Percentiles rank a stretch among this genome's conserved stretches.
Conservation (phyloP, 1,139 yeast species). For the Lodderomyces orthopsilosis region DNA sequence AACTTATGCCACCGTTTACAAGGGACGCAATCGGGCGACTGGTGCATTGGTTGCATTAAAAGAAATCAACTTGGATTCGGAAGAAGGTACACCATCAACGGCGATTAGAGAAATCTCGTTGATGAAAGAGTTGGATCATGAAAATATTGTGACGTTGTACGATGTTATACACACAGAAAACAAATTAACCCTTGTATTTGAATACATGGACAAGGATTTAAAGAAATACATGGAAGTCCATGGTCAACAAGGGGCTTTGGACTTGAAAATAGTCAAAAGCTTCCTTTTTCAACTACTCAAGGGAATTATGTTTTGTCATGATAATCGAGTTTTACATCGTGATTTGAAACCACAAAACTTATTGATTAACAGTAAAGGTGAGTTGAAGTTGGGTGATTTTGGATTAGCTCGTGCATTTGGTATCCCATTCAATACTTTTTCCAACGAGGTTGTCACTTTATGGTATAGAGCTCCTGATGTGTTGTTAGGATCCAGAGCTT, state of each 20-base stretch:
- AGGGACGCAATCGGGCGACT: constrained; percentile 87
- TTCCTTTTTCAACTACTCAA: constrained; percentile 90
- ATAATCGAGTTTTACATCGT: constrained; percentile 89
- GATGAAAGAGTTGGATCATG: constrained; percentile 94
- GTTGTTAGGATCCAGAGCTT: constrained; percentile 87
- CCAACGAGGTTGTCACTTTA: constrained; percentile 94
- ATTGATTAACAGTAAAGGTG: constrained; percentile 83
- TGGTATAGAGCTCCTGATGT: constrained; percentile 99
- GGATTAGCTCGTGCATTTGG: constrained; percentile 98
- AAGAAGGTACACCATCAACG: constrained; percentile 97
- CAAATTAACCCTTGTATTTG: constrained; percentile 89
- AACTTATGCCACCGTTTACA: constrained; percentile 96
- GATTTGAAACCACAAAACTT: constrained; percentile 95
- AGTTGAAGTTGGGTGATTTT: constrained; percentile 92
- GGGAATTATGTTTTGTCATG: constrained; percentile 94
- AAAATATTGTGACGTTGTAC: constrained; percentile 86
- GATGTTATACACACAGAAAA: constrained; percentile 97
- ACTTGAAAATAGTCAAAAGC: constrained; percentile 74
- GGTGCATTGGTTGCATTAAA: constrained; percentile 93
- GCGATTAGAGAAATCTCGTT: constrained; percentile 95
- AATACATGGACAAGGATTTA: constrained; percentile 89
- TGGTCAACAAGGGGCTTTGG: constrained; percentile 80
- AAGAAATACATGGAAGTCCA: constrained; percentile 91
- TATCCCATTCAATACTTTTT: constrained; percentile 94
- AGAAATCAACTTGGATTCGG: constrained; percentile 91